Conservation (phyloP, 129 eudicot species). For the Saussurea involucrata region DNA sequence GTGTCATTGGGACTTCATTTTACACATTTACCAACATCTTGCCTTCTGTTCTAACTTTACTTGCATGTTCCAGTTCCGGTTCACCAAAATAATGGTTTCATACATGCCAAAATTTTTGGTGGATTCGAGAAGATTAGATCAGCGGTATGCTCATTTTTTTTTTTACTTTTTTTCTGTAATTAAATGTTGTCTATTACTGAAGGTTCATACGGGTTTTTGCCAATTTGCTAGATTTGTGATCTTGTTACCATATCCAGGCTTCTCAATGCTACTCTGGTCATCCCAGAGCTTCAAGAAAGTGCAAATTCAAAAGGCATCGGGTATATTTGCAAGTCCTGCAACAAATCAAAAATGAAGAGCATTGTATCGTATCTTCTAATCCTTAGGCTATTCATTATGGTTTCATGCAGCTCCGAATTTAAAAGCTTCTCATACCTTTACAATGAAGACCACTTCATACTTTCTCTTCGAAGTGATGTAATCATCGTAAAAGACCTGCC, state of each 20-base stretch:
- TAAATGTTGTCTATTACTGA: slow-evolving; percentile 1
- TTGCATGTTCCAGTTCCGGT: slow-evolving; percentile 50
- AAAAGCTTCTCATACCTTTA: slow-evolving; percentile 80
- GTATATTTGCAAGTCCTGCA: slow-evolving; percentile 28
- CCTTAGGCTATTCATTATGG: background rate
- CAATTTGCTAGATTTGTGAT: slow-evolving; percentile 70
- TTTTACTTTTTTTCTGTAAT: background rate
- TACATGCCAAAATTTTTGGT: slow-evolving; percentile 79
- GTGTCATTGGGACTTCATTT: background rate
- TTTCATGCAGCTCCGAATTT: slow-evolving; percentile 53
- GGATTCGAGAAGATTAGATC: slow-evolving; percentile 77
- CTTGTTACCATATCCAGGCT: slow-evolving; percentile 84
- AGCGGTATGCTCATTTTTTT: slow-evolving; percentile 45
- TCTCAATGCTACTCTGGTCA: slow-evolving; percentile 79
- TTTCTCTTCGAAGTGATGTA: slow-evolving; percentile 66
- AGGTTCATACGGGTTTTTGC: slow-evolving; percentile 34
- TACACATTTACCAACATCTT: slow-evolving; percentile 1
- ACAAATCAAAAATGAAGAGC: background rate
- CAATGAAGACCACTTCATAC: slow-evolving; percentile 62
- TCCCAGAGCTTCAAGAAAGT: slow-evolving; percentile 91
- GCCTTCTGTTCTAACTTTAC: background rate
- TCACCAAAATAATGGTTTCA: slow-evolving; percentile 60
- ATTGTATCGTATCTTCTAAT: background rate
- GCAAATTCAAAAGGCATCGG: slow-evolving; percentile 65
- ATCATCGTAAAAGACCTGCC: slow-evolving; percentile 58